phyloP scores from a whole-genome alignment of 106 monocot genomes.

The Xerophyta viscosa region DNA sequence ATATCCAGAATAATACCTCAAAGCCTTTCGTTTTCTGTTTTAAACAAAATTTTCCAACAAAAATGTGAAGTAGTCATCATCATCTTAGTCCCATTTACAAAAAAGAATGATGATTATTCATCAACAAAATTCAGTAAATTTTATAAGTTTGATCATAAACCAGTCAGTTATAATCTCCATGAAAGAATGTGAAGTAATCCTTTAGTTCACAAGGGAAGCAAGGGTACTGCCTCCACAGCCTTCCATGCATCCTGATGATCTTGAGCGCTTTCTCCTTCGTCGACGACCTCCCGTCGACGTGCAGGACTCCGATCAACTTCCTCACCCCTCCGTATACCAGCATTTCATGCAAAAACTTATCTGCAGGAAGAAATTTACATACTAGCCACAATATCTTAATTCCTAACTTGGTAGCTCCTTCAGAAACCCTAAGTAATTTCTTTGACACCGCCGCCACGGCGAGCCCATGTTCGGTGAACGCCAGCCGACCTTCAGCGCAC shows the following conservation, averaged over 20 bases:
- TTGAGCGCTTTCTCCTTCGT: conserved; percentile 45
- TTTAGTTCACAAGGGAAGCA: conserved; percentile 55
- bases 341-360: conserved; percentile 67
- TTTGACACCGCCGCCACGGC: conserved; percentile 52
- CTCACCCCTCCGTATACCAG: conserved; percentile 42
- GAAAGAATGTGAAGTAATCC: conserved; percentile 18
- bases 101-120: too few relatives aligned
- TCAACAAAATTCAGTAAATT: too few relatives aligned
- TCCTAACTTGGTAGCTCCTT: conserved; percentile 48
- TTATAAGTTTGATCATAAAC: too few relatives aligned
- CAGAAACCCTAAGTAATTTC: conserved; percentile 57
- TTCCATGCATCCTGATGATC: conserved; percentile 51
- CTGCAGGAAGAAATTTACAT: conserved; percentile 27
- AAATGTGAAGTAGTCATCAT: too few relatives aligned
- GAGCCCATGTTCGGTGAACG: conserved; percentile 49
- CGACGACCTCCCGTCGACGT: conserved; percentile 35
- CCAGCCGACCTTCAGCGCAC: conserved; percentile 67
- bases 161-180: too few relatives aligned
- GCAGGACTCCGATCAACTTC: conserved; percentile 53
- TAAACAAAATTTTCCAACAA: too few relatives aligned
- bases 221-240: conserved; percentile 48
- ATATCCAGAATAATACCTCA: too few relatives aligned
- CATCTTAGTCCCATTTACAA: too few relatives aligned
- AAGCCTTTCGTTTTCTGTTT: too few relatives aligned
- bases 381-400: conserved; percentile 74